Conservation (phyloP, 495 filamentous ascomycete species). For the Trichoderma asperelloides region DNA sequence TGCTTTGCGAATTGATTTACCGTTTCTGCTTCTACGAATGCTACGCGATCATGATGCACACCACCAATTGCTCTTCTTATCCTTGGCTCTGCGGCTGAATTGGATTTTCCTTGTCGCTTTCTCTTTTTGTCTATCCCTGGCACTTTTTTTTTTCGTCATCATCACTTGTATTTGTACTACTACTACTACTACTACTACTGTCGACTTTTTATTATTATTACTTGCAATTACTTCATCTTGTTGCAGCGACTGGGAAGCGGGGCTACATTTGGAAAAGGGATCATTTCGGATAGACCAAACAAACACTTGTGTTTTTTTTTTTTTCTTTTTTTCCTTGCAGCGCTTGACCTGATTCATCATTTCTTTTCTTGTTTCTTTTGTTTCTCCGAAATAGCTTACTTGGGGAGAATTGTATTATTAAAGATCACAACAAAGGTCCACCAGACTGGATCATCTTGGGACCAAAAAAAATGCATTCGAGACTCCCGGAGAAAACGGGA, state of each 20-base stretch:
- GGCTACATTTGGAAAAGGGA: neutral
- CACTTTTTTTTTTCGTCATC: neutral
- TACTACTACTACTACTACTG: neutral
- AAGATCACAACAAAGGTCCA: neutral
- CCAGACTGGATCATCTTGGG: neutral
- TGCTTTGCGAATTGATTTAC: neutral
- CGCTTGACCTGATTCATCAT: neutral
- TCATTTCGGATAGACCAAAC: neutral
- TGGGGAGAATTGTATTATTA: neutral
- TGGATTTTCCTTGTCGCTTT: neutral
- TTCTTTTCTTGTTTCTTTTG: neutral
- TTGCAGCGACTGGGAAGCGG: neutral
- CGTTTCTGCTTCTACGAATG: neutral
- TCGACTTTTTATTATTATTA: too few relatives aligned
- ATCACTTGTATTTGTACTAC: neutral
- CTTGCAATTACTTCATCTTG: neutral
- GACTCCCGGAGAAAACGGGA: too few relatives aligned
- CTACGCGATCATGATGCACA: conserved; percentile 1
- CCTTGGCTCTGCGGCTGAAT: neutral
- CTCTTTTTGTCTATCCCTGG: neutral
- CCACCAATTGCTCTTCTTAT: neutral
- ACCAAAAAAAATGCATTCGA: neutral
- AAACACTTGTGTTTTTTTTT: neutral
- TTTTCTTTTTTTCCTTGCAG: neutral
- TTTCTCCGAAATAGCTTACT: too few relatives aligned